A percentile compares a stretch with the other conserved stretches of the same genome.
Evolutionary conservation across 1,284 basidiomycete species (phyloP).

Genomic region (Leccinum subspadiceum): DNA sequence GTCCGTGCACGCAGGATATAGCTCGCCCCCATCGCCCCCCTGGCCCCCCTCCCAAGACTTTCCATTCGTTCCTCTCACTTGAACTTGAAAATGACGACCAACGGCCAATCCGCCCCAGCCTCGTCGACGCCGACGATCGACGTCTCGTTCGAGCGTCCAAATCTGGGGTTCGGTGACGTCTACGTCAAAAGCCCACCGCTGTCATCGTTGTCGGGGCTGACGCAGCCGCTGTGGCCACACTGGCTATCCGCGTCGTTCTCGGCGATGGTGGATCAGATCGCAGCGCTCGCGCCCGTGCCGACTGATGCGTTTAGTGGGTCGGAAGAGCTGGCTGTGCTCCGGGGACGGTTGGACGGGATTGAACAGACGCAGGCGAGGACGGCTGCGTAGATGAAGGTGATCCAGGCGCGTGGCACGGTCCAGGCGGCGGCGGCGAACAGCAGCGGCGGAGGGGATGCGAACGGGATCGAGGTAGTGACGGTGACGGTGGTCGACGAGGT

Average conservation of each 20-base stretch:
- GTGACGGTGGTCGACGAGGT: neutral
- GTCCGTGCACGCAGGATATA: neutral
- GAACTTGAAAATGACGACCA: too few relatives aligned
- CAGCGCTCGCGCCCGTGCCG: constrained; percentile 35
- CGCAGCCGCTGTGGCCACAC: constrained; percentile 29
- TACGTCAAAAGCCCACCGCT: neutral
- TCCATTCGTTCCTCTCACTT: too few relatives aligned
- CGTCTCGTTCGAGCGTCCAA: constrained; percentile 13
- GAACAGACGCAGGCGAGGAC: constrained; percentile 18
- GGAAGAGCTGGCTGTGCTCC: constrained; percentile 18
- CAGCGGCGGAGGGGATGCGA: neutral
- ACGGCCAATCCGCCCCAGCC: too few relatives aligned
- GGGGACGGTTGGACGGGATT: constrained; percentile 17
- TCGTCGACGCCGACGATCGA: constrained; percentile 3
- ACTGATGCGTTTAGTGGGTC: constrained; percentile 12
- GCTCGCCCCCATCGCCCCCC: neutral
- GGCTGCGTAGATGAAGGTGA: constrained; percentile 13
- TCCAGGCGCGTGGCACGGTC: neutral
- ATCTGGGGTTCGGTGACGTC: neutral
- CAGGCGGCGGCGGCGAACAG: constrained; percentile 1
- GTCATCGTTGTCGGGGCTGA: neutral
- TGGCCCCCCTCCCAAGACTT: too few relatives aligned
- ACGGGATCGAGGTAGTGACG: neutral
- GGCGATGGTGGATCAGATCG: constrained; percentile 41
- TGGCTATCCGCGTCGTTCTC: constrained; percentile 39